Conservation (phyloP, 2,329 filamentous ascomycete genomes). For the Aspergillus arachidicola region DNA sequence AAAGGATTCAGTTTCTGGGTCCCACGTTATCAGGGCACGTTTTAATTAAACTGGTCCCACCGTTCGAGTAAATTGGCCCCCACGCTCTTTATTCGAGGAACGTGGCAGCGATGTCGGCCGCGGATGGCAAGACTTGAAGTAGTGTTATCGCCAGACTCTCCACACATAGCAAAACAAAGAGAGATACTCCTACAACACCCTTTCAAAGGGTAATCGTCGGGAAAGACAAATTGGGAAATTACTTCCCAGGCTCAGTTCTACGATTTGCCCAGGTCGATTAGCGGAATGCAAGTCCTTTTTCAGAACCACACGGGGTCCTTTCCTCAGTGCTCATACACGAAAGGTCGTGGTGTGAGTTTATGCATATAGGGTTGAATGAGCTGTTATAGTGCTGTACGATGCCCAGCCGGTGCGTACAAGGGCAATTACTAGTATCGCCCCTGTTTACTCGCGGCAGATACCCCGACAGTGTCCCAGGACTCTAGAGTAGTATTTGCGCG, state of each 20-base stretch:
- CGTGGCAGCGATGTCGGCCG: background rate
- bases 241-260: background rate
- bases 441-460: background rate
- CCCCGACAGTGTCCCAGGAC: too few species aligned
- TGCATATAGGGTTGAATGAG: background rate
- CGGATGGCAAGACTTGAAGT: background rate
- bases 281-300: background rate
- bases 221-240: background rate
- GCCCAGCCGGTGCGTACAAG: background rate
- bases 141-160: background rate
- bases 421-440: too few species aligned
- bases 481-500: background rate
- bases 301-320: background rate
- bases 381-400: background rate
- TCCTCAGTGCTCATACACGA: background rate
- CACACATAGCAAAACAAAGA: background rate
- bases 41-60: background rate
- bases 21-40: background rate
- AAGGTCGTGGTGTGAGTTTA: background rate
- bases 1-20: background rate
- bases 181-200: background rate
- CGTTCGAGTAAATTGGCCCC: background rate
- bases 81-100: background rate
- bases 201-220: background rate
- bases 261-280: background rate